Percentiles rank a stretch among this genome's conserved stretches.
Conservation (phyloP, 805 yeast genomes). For the Suhomyces vadensis region DNA sequence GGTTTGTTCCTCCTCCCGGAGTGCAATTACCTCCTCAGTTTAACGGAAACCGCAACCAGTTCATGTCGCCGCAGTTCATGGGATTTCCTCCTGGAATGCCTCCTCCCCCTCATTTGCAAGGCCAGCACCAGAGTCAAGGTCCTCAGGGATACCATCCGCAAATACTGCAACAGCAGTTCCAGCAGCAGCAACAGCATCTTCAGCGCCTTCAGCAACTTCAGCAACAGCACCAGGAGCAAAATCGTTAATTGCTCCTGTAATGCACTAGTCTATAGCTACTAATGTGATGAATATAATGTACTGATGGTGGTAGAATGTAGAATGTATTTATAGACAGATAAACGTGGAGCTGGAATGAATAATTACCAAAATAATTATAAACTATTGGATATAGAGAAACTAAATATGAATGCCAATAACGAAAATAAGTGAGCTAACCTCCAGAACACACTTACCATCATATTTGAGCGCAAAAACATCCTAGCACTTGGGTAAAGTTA, state of each 20-base stretch:
- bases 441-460: too few species aligned
- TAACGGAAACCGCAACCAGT: conserved; percentile 12
- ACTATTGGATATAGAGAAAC: too few species aligned
- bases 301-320: too few species aligned
- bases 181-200: background rate
- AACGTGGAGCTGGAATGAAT: too few species aligned
- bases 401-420: too few species aligned
- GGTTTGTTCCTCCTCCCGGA: conserved; percentile 22
- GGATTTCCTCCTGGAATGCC: conserved; percentile 24
- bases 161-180: conserved; percentile 2
- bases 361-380: too few species aligned
- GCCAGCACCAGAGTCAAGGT: conserved; percentile 2
- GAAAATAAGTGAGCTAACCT: too few species aligned
- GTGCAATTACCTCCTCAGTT: conserved; percentile 14
- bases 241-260: conserved; percentile 1
- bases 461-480: too few species aligned
- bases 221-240: conserved; percentile 3
- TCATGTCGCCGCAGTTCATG: conserved; percentile 14
- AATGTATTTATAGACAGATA: too few species aligned
- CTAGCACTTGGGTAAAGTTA: too few species aligned
- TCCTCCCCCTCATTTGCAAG: conserved; percentile 18
- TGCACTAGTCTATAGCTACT: too few species aligned
- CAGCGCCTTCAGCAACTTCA: conserved; percentile 4
- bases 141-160: conserved; percentile 2
- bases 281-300: too few species aligned